Percentiles rank a stretch among this genome's conserved stretches.
These are phyloP conservation scores for Cylindrodendrum hubeiense DNA, from an alignment of 2,329 filamentous ascomycete genomes.

Conservation along the genomic window DNA sequence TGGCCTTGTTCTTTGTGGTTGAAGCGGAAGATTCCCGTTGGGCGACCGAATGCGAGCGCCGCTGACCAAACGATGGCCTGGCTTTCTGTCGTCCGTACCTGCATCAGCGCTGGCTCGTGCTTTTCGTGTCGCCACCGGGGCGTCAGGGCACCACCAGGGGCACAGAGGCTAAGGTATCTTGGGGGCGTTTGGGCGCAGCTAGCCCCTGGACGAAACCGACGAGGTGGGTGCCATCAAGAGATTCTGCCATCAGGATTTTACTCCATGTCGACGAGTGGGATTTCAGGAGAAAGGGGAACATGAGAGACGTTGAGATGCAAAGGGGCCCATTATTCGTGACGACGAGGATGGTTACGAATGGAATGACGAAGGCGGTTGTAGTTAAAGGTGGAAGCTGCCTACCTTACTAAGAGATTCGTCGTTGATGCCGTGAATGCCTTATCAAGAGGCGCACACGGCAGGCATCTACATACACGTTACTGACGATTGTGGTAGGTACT, in stretches of 20 bases:
- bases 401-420: background rate
- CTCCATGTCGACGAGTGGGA: slow-evolving; percentile 3
- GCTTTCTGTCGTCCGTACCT: slow-evolving; percentile 37
- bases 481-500: background rate
- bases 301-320: background rate
- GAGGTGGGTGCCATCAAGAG: slow-evolving; percentile 16
- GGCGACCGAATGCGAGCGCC: background rate
- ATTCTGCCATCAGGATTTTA: slow-evolving; percentile 12
- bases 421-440: background rate
- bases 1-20: background rate
- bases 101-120: slow-evolving; percentile 44
- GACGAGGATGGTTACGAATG: background rate
- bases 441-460: background rate
- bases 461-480: background rate
- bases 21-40: slow-evolving; percentile 14
- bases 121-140: slow-evolving; percentile 39
- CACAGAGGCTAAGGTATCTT: slow-evolving; percentile 24
- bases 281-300: slow-evolving; percentile 15
- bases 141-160: slow-evolving; percentile 32
- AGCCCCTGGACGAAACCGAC: slow-evolving; percentile 32
- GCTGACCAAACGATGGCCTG: slow-evolving; percentile 17
- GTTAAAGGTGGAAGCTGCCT: background rate
- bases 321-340: background rate
- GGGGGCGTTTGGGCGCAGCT: slow-evolving; percentile 24
- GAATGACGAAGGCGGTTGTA: background rate